Evolutionary conservation across 768 basidiomycete species (phyloP), one percentile per base, ranked within the genome.

Genomic region (Chalciporus pseudorubinellus): DNA sequence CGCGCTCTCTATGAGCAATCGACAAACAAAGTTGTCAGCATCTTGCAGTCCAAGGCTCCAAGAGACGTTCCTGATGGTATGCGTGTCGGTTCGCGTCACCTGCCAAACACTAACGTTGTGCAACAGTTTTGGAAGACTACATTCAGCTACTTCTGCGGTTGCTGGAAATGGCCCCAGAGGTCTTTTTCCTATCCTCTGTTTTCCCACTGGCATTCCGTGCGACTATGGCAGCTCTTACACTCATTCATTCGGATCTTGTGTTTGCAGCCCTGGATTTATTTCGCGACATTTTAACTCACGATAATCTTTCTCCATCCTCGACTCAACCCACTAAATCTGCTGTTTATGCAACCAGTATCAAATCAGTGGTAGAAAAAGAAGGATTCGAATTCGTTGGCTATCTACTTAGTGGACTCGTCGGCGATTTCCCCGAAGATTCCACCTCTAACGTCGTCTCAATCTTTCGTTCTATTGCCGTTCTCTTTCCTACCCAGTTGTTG

Each of bases 101-200:
- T 9, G 18, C 24, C 33, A 41, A 39, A 29, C 22, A 11, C 44
- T 57, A 38, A 62, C 44, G 22, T 20, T n/a, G 22, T 36, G 20
- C 11, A 29, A 34, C 56, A 98, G 97, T 98, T 22, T 73, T 99
- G 62, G 95, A 98, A 67, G 97, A 99, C 65, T 98, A 95, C 59
- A 65, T 93, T 46, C 93, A 92, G 55, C 78, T 93, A 70, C 71
- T 92, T 13, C 69, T 85, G 48, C 83, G 84, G 56, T 73, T 94
- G 61, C 69, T 85, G 44, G 80, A 84, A 39, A 70, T 77, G 56
- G 75, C 80, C 0, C 92, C 95, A 6, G 83, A 88, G 46, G 72
- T 90, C 39, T 81, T 94, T 57, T 88, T 95, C 72, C 76, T 83
- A 53, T 90, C 91, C 2, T 73, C 86, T 6, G 77, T 82, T 12